Evolutionary conservation across 441 rosid species (phyloP).

Genomic region (Metrosideros polymorpha): DNA sequence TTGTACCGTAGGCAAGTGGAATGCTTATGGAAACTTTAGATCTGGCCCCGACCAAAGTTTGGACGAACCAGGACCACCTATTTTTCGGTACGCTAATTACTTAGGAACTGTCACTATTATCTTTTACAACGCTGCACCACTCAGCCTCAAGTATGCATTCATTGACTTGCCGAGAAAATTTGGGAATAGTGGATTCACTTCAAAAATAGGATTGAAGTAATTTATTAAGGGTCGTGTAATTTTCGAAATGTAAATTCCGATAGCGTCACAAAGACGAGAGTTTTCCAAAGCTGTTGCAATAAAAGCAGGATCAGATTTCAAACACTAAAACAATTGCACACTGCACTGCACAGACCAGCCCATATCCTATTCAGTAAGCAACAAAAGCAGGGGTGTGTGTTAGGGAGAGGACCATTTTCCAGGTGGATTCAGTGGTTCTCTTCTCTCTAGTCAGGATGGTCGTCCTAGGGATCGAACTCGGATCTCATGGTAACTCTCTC

Average conservation of each 20-base stretch:
- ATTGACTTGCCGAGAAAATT: background rate
- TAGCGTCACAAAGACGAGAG: background rate
- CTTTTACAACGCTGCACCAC: background rate
- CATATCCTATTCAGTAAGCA: background rate
- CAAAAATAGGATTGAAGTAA: background rate
- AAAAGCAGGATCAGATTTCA: background rate
- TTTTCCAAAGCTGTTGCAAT: background rate
- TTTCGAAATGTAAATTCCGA: background rate
- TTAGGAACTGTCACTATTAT: background rate
- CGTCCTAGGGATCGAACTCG: background rate
- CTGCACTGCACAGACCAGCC: background rate
- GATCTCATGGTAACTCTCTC: background rate
- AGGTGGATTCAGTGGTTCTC: background rate
- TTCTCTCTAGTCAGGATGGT: background rate
- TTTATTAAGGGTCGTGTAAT: background rate
- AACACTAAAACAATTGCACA: background rate
- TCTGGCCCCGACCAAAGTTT: background rate
- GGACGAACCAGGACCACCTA: background rate
- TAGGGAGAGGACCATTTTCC: fast-evolving
- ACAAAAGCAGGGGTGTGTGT: background rate
- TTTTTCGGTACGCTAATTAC: background rate
- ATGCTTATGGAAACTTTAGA: background rate
- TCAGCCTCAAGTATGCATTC: background rate
- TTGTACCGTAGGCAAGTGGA: background rate
- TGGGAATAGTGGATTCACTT: background rate